Evolutionary conservation across 1,284 basidiomycete species (phyloP), one percentile per base, ranked within the genome.

Genomic region (Boletus nobilissimus): DNA sequence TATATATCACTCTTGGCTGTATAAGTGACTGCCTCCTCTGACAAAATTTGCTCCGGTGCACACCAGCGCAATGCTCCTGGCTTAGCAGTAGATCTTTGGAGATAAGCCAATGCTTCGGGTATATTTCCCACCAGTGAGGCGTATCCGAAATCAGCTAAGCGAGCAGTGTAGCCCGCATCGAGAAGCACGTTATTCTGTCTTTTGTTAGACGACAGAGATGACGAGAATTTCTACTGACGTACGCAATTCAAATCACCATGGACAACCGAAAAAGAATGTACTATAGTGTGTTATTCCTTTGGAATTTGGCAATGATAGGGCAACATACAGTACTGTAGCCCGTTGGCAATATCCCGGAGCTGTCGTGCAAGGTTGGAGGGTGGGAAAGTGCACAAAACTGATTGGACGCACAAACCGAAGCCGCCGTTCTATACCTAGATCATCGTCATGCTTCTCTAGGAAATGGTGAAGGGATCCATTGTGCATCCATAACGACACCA

Each of bases 251-350:
- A 40, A 26, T 71, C 70, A 11, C 70, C 69, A 36, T 70, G 69
- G 39, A 70, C 19, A 10, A 70, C 26, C 7, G 38, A 29, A 40
- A 39, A 14, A 16, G 68, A 70, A 24, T 70, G 69, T 32, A 70
- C 54, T 70, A 9, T 60, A 5, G 16, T 34, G 51, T 3, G 36
- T 76, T 36, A 73, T 13, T 62, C 8, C 13, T 32, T 10, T 4
- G 5, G 26, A 3, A 0, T 11, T 32, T 26, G 1, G 14, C 7
- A 26, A 62, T 3, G 3, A 38, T 7, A 9, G 3, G 19, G 16
- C 0, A 13, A 80, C 81, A 0, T 16, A 83, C 81, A 22, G 34
- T 83, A 81, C 4, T 40, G 40, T 1, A 83, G 7, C 24, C 82
- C 80, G 18, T 70, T 67, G 8, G 73, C 77, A 64, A 75, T 64